phyloP scores from a whole-genome alignment of 192 early-diverging fungal genomes.

The Podila minutissima region DNA sequence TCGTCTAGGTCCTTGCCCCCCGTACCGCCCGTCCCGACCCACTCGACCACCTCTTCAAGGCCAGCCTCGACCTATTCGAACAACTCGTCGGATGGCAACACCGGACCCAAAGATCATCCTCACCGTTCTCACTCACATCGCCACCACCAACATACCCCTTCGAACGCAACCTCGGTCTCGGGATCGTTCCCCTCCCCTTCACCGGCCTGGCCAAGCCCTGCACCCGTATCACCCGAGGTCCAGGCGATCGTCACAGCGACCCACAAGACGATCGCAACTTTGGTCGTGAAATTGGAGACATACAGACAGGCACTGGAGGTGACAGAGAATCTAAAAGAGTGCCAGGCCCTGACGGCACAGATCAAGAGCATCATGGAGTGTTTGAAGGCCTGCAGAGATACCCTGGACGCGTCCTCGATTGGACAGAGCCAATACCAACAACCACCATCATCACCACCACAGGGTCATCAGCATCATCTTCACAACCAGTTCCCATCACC shows the following conservation, averaged over 20 bases:
- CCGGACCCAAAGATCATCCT: not conserved
- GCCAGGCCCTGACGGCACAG: constrained; percentile 17
- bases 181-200: not conserved
- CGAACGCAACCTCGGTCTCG: not conserved
- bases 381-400: constrained; percentile 35
- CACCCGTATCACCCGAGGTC: constrained; percentile 19
- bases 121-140: not conserved
- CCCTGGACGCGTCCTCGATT: constrained; percentile 6
- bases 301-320: constrained; percentile 39
- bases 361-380: constrained; percentile 47
- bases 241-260: constrained; percentile 22
- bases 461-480: not conserved
- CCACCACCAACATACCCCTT: not conserved
- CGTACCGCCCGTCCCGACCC: constrained; percentile 13
- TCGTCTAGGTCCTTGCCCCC: constrained; percentile 30
- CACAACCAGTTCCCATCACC: not conserved
- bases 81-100: constrained; percentile 20
- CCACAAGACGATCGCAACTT: constrained; percentile 27
- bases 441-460: not conserved
- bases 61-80: constrained; percentile 37
- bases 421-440: constrained; percentile 3
- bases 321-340: constrained; percentile 34
- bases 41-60: constrained; percentile 9
- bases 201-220: constrained; percentile 1
- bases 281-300: constrained; percentile 25